Conservation (phyloP, 306 rosid species). For the Gynostemma pentaphyllum region DNA sequence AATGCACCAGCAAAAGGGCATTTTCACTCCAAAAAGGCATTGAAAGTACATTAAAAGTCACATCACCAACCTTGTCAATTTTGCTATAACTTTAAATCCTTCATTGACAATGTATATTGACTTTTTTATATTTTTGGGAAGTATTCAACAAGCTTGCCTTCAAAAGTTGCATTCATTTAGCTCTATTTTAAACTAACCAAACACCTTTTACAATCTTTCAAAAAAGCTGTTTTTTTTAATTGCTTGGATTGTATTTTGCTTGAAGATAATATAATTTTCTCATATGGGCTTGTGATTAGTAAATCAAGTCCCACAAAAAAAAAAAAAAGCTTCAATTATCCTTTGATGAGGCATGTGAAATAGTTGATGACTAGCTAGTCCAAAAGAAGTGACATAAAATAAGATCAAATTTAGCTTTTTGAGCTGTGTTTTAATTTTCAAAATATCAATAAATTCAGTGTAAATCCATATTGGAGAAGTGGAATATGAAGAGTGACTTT, state of each 20-base stretch:
- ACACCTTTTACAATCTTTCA: background rate
- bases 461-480: no score
- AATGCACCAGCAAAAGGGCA: background rate
- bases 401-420: background rate
- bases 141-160: constrained; percentile 8
- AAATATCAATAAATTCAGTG: no score
- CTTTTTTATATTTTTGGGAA: background rate
- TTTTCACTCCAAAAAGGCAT: background rate
- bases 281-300: background rate
- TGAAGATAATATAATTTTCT: background rate
- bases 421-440: no score
- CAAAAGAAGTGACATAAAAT: background rate
- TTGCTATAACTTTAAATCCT: constrained; percentile 3
- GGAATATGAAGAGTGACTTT: constrained; percentile 19
- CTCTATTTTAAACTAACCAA: background rate
- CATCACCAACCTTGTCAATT: background rate
- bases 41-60: background rate
- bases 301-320: background rate
- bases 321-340: background rate
- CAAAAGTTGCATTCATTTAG: background rate
- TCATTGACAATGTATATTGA: background rate
- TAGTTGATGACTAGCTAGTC: constrained; percentile 1
- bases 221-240: background rate
- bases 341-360: constrained; percentile 9
- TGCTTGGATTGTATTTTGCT: background rate